These are phyloP conservation scores for Chalciporus sp. DNA, from an alignment of 1,284 basidiomycete genomes.

Conservation along the genomic window DNA sequence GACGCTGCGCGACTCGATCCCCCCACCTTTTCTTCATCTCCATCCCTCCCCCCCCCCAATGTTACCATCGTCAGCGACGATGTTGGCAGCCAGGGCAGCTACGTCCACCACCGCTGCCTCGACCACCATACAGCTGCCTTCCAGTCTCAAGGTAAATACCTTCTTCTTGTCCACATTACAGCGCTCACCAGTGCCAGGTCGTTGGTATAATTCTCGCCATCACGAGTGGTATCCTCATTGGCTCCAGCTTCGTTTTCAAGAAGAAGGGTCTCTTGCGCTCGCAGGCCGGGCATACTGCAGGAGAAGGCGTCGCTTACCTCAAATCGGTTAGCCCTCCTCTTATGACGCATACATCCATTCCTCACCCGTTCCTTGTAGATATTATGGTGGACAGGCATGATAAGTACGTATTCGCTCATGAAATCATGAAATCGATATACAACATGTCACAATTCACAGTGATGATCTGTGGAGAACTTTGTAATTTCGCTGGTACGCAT, in stretches of 20 bases:
- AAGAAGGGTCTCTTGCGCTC: constrained; percentile 86
- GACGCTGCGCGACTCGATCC: constrained; percentile 6
- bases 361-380: constrained; percentile 39
- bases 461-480: constrained; percentile 81
- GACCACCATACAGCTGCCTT: constrained; percentile 24
- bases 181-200: constrained; percentile 42
- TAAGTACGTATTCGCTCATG: constrained; percentile 40
- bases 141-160: constrained; percentile 38
- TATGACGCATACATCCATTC: constrained; percentile 8
- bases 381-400: constrained; percentile 90
- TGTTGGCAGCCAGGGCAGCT: constrained; percentile 21
- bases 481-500: constrained; percentile 77
- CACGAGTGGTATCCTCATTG: constrained; percentile 86
- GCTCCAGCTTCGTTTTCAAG: constrained; percentile 94
- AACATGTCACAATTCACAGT: constrained; percentile 42
- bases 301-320: constrained; percentile 94
- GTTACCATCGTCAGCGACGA: constrained; percentile 18
- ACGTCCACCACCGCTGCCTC: constrained; percentile 29
- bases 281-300: constrained; percentile 71
- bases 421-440: constrained; percentile 2
- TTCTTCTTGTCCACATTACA: not conserved
- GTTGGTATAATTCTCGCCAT: constrained; percentile 85
- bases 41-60: constrained; percentile 10
- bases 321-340: constrained; percentile 66
- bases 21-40: not conserved